Conservation (phyloP, 2,329 filamentous ascomycete genomes). For the Fusarium fracticaudum region DNA sequence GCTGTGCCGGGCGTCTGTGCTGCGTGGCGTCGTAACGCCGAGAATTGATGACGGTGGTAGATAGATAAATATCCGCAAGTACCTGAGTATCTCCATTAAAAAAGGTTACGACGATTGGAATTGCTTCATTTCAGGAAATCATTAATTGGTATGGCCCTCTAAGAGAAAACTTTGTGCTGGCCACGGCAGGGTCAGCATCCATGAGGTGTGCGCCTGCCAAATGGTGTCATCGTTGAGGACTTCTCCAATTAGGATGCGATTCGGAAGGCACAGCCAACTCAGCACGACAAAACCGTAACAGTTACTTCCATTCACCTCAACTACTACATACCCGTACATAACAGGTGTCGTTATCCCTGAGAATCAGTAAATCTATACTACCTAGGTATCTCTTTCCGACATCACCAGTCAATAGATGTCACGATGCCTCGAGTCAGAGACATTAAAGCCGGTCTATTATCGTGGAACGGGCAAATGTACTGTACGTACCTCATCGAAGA, state of each 20-base stretch:
- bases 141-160: not conserved
- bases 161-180: not conserved
- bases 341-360: not conserved
- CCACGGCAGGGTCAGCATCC: not conserved
- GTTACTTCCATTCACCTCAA: not conserved
- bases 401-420: not conserved
- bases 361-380: not conserved
- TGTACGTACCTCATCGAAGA: not conserved
- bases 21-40: constrained; percentile 36
- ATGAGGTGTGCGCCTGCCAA: not conserved
- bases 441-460: constrained; percentile 17
- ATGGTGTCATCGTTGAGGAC: not conserved
- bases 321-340: not conserved
- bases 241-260: not conserved
- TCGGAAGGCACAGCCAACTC: not conserved
- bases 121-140: not conserved
- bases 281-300: not conserved
- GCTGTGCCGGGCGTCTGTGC: constrained; percentile 26
- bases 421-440: not conserved
- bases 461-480: not conserved
- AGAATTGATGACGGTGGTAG: constrained; percentile 15
- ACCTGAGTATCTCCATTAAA: not conserved
- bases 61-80: not conserved
- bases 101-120: not conserved
- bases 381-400: not conserved